Conservation (phyloP, 495 filamentous ascomycete genomes). For the Aspergillus diversus region DNA sequence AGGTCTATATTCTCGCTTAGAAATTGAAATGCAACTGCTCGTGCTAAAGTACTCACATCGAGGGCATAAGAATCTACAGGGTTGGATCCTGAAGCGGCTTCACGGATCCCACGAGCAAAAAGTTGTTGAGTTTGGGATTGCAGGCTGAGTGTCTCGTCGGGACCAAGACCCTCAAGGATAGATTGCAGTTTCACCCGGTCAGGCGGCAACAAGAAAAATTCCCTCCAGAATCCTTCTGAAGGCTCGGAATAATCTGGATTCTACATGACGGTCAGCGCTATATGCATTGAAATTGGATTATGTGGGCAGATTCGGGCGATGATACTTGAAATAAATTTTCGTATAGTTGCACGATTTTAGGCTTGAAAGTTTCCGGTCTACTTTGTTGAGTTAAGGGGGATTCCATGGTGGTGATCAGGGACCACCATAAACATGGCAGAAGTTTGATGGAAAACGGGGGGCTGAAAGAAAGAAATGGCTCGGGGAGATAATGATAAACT, state of each 20-base stretch:
- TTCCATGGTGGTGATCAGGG: constrained; percentile 64
- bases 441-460: background rate
- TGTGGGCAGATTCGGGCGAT: constrained; percentile 5
- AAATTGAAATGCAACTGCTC: constrained; percentile 16
- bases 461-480: background rate
- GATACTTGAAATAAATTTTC: constrained; percentile 82
- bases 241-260: constrained; percentile 62
- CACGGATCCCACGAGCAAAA: constrained; percentile 71
- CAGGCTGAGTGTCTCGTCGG: constrained; percentile 74
- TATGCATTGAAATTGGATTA: constrained; percentile 10
- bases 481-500: background rate
- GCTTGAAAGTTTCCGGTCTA: constrained; percentile 88
- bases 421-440: constrained; percentile 23
- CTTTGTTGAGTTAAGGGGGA: constrained; percentile 89
- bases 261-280: constrained; percentile 22
- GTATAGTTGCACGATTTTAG: constrained; percentile 90
- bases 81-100: constrained; percentile 63
- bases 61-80: constrained; percentile 79
- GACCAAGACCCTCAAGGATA: constrained; percentile 66
- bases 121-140: constrained; percentile 79
- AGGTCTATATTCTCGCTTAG: constrained; percentile 67
- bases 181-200: constrained; percentile 66
- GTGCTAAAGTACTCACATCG: constrained; percentile 65
- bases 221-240: constrained; percentile 91
- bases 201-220: constrained; percentile 89